phyloP scores from a whole-genome alignment of 495 filamentous ascomycete genomes.

The Glonium stellatum region DNA sequence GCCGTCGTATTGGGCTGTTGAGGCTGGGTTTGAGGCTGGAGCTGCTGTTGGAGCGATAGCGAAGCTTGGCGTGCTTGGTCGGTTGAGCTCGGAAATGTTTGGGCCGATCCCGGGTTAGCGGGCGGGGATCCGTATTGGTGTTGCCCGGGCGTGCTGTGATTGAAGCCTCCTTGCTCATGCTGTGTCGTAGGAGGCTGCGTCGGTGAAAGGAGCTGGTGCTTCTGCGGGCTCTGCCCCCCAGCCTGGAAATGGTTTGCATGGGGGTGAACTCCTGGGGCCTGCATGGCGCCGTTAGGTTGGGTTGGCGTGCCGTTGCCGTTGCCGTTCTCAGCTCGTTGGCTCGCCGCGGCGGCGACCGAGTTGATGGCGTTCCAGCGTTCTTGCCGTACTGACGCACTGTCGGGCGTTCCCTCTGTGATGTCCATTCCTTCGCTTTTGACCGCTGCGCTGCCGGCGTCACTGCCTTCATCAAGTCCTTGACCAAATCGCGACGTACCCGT shows the following conservation, averaged over 20 bases:
- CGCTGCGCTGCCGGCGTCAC: slow-evolving; percentile 11
- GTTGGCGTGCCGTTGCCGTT: slow-evolving; percentile 9
- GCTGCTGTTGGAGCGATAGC: slow-evolving; percentile 13
- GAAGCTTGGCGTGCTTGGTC: slow-evolving; percentile 13
- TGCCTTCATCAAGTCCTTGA: slow-evolving; percentile 21
- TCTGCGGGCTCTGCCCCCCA: neutral
- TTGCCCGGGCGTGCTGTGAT: neutral
- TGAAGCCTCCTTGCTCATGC: neutral
- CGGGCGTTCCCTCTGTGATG: slow-evolving; percentile 9
- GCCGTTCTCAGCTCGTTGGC: slow-evolving; percentile 2
- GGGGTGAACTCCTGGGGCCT: neutral
- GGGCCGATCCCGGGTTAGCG: neutral
- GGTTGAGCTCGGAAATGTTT: neutral
- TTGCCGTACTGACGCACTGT: slow-evolving; percentile 14
- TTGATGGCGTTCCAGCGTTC: slow-evolving; percentile 35
- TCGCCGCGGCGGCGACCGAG: slow-evolving; percentile 13
- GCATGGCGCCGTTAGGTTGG: slow-evolving; percentile 7
- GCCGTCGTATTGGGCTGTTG: slow-evolving; percentile 9
- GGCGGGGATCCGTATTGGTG: neutral
- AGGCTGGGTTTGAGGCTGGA: neutral
- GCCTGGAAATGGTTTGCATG: neutral
- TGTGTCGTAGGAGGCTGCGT: neutral
- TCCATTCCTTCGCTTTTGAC: slow-evolving; percentile 29
- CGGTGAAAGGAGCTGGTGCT: neutral
- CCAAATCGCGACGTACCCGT: slow-evolving; percentile 3